Percentiles rank a stretch among this genome's conserved stretches.
Conservation (phyloP, 176 grass and related monocot species). For the Zoysia pacifica region DNA sequence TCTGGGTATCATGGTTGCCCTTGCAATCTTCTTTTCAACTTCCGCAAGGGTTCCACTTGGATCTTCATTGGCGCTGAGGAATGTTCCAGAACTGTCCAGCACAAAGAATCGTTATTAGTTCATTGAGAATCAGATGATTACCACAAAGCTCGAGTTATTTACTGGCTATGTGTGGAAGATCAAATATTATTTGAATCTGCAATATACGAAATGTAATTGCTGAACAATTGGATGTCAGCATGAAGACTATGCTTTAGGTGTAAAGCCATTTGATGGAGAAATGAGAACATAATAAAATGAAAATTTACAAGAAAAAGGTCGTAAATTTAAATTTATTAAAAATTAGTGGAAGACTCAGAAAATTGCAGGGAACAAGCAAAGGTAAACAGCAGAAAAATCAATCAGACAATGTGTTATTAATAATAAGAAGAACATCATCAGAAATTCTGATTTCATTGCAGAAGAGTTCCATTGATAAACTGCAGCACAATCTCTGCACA, state of each 20-base stretch:
- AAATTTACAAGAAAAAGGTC: background rate
- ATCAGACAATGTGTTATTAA: background rate
- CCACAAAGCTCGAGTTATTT: background rate
- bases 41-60: constrained; percentile 67
- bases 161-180: background rate
- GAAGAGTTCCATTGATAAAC: background rate
- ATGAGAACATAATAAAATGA: background rate
- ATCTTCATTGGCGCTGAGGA: constrained; percentile 84
- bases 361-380: background rate
- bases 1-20: constrained; percentile 82
- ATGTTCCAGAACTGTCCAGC: constrained; percentile 86
- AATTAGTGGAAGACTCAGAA: background rate
- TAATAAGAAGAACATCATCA: background rate
- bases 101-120: constrained; percentile 27
- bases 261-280: background rate
- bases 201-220: constrained; percentile 1
- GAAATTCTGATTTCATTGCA: background rate
- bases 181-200: background rate
- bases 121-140: background rate
- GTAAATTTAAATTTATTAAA: background rate
- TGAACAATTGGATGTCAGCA: background rate
- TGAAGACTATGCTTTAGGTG: constrained; percentile 7
- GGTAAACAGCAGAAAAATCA: background rate
- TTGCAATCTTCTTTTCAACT: constrained; percentile 90
- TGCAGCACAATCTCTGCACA: constrained; percentile 1